Evolutionary conservation across 2,329 filamentous ascomycete genomes (phyloP), one percentile per base, ranked within the genome.

Genomic region (Ceratocystis cubensis): DNA sequence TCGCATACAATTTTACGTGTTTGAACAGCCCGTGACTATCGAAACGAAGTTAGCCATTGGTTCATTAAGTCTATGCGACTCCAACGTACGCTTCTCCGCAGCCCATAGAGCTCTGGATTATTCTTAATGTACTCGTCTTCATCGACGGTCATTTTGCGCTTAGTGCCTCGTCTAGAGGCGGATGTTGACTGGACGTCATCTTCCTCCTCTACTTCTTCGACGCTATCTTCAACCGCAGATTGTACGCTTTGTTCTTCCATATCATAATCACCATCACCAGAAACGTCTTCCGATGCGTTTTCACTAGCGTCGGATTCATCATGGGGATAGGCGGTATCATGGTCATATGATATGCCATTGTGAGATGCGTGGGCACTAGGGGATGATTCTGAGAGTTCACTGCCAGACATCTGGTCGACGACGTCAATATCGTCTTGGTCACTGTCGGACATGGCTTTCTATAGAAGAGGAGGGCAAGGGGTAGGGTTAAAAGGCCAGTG

Each of bases 61-160:
- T 46, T 22, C 13, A 64, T 41, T 28, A 63, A 57, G 61, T 20
- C 10, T 25, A 64, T n/a, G 63, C 66, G 44, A 67, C n/a, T 64
- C 28, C 22, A 63, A 63, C 88, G 69, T 86, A 94, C 92, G 79
- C 94, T 99, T 78, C 94, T 85, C 71, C 94, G 86, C 71, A 99
- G 81, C 61, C 94, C 94, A 78, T 97, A 99, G 7, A 99, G 81
- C 77, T 96, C 91, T 57, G 94, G 94, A 73, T 99, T 96, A 73
- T 90, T 88, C 72, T 87, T 83, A 72, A 97, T 96, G 73, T 86
- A 92, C 61, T 91, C 87, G 68, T 94, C 88, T 71, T 94, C 89
- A 64, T 87, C 85, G 46, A 83, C 74, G 73, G 81, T 75, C 70
- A 81, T 76, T 77, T 89, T 88, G 76, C 91, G 88, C 80, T 96